These are phyloP conservation scores for Solanum pinnatisectum DNA, from an alignment of 257 asterid genomes.

Conservation along the genomic window DNA sequence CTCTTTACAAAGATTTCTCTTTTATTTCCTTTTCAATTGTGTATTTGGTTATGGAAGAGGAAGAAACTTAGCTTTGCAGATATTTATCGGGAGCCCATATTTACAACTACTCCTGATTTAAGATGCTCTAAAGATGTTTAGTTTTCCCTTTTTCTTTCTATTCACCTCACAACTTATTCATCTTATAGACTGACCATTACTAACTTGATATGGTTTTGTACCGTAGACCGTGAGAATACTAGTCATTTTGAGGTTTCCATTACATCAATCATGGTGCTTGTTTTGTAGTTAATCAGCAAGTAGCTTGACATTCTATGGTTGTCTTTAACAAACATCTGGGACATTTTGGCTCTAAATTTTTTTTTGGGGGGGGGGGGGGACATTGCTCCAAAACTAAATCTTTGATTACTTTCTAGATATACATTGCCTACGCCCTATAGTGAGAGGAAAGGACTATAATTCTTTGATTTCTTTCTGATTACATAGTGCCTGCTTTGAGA, in stretches of 20 bases:
- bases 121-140: background rate
- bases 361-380: background rate
- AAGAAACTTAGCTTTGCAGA: background rate
- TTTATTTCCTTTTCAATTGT: background rate
- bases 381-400: background rate
- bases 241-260: background rate
- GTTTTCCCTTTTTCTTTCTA: background rate
- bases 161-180: background rate
- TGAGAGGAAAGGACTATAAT: slow-evolving; percentile 74
- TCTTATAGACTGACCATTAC: background rate
- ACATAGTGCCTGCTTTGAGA: slow-evolving; percentile 93
- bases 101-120: background rate
- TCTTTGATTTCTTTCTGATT: slow-evolving; percentile 31
- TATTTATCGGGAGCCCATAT: background rate
- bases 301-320: background rate
- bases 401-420: slow-evolving; percentile 36
- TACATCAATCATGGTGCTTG: background rate
- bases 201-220: background rate
- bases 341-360: background rate
- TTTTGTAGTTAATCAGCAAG: background rate
- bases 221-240: background rate
- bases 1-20: background rate
- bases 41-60: background rate
- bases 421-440: slow-evolving; percentile 60
- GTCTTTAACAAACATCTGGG: background rate